Evolutionary conservation across 2,329 filamentous ascomycete species (phyloP), one percentile per base, ranked within the genome.

Genomic region (Sclerotinia sclerotiorum): DNA sequence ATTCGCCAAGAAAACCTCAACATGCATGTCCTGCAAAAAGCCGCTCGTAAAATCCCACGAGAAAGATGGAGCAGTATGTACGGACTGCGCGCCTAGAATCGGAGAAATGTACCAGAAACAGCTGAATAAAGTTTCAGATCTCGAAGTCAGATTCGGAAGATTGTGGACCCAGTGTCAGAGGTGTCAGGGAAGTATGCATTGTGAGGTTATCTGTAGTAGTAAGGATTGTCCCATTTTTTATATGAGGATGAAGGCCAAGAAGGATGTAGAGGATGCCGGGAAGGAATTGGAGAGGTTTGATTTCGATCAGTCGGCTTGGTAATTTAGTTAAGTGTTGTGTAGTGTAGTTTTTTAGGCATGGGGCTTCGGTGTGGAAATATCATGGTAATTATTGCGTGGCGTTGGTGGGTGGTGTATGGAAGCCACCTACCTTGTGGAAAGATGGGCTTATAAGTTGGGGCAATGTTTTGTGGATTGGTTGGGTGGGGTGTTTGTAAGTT

Each of bases 231-330:
- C 95, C 0, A 99, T 99, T 76, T 99, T 99, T 80, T 99, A 99
- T 80, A 99, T 99, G 95, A 89, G 95, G 5, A 99, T 99, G 95
- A 99, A 99, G 85, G 94, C 94, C 44, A 97, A 97, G 86, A 99
- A 99, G 84, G 95, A 99, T 79, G 89, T 98, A 51, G 94, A 98
- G 79, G 95, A 99, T 81, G 90, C 90, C 1, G 93, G 94, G 68
- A 96, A 93, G 81, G 95, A 99, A 79, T 80, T 99, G 75, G 86
- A 86, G 74, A 84, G 95, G 74, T 99, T 99, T 80, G 95, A 99
- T 81, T 86, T 88, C 72, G 94, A 97, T 80, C 87, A 88, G 75
- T 89, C 90, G 68, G 86, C 92, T 70, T 78, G 77, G 77, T 78
- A 63, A 29, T 29, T 8, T 35, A 5, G 24, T n/a, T n/a, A n/a